These are phyloP conservation scores for Pleomassaria siparia DNA, from an alignment of 2,329 filamentous ascomycete genomes.

Conservation along the genomic window DNA sequence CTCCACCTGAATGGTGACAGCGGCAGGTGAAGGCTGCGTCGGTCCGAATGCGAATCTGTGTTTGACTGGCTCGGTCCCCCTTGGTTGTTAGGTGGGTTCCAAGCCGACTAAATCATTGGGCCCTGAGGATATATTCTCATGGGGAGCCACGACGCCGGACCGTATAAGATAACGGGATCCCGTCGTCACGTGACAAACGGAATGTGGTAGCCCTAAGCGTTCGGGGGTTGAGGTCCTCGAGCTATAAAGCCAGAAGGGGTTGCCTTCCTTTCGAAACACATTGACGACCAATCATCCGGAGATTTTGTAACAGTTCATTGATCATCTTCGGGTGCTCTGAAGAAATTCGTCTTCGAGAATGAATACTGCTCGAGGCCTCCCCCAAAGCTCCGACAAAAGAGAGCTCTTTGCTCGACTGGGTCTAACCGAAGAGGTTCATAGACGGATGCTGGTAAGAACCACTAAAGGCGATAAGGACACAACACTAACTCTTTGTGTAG, in stretches of 20 bases:
- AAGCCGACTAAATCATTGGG: not conserved
- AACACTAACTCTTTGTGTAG: constrained; percentile 28
- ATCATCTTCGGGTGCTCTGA: not conserved
- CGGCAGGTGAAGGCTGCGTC: constrained; percentile 21
- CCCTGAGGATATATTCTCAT: constrained; percentile 18
- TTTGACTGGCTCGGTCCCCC: constrained; percentile 11
- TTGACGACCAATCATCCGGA: not conserved
- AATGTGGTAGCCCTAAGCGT: constrained; percentile 9
- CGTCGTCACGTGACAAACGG: constrained; percentile 25
- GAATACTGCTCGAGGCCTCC: constrained; percentile 30
- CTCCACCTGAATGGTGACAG: constrained; percentile 18
- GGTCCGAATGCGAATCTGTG: constrained; percentile 18
- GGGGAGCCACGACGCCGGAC: constrained; percentile 17
- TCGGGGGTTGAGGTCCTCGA: constrained; percentile 8
- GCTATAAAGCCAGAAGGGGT: constrained; percentile 22
- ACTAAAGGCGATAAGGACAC: not conserved
- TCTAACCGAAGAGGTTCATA: constrained; percentile 46
- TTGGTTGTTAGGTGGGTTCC: constrained; percentile 13
- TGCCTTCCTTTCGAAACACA: not conserved
- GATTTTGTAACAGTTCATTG: not conserved
- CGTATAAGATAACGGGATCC: constrained; percentile 19
- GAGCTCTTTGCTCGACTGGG: constrained; percentile 47
- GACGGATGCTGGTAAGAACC: constrained; percentile 47
- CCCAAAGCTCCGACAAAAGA: constrained; percentile 50
- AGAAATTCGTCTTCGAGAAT: constrained; percentile 11